phyloP scores from a whole-genome alignment of 1,284 basidiomycete genomes.

The Ceratobasidium sp. region DNA sequence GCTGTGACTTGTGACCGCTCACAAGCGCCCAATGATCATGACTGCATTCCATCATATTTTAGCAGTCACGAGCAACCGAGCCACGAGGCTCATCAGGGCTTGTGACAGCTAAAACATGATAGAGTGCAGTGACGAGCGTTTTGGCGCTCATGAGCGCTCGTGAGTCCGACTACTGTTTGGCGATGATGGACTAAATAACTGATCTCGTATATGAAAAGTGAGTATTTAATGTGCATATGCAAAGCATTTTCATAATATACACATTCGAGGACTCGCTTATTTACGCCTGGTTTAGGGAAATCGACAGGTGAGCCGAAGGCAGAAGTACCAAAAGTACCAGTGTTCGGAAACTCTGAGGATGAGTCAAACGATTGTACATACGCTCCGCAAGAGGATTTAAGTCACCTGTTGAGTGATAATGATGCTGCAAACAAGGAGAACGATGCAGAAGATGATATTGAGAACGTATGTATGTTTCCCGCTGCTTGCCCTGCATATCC shows the following conservation, averaged over 20 bases:
- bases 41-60: too few relatives aligned
- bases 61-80: too few relatives aligned
- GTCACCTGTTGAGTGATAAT: background rate
- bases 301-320: background rate
- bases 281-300: background rate
- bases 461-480: too few relatives aligned
- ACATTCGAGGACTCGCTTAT: background rate
- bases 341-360: background rate
- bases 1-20: too few relatives aligned
- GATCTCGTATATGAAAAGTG: background rate
- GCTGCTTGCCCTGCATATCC: too few relatives aligned
- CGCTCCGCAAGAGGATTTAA: background rate
- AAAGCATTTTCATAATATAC: background rate
- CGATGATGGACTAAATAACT: background rate
- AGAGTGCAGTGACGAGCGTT: too few relatives aligned
- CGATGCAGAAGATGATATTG: background rate
- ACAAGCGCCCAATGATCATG: too few relatives aligned
- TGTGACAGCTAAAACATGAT: too few relatives aligned
- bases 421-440: background rate
- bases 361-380: slow-evolving; percentile 8
- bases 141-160: too few relatives aligned
- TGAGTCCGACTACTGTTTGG: too few relatives aligned
- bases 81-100: too few relatives aligned
- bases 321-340: background rate
- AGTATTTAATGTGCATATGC: background rate